Base-by-base conservation (phyloP, 140 eudicot species). In the Bidens hawaiensis region DNA sequence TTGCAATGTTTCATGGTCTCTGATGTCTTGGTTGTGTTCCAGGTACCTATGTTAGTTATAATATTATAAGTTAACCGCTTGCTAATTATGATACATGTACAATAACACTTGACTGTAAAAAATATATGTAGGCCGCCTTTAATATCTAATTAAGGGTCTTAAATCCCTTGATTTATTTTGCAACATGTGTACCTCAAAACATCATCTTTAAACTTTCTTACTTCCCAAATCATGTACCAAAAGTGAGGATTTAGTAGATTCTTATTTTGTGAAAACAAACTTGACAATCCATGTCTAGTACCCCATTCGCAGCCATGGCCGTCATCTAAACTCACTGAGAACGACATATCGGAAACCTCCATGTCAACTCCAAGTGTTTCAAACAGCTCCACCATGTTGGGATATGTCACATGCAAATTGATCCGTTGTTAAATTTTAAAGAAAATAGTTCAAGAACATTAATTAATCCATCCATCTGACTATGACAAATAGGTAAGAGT, bases 1-100 rank as follows among this genome's bases (percentile, higher is more conserved):
- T 6, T 91, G 95, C 62, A 93, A 75, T 49, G 99, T 93, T 76
- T 88, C 87, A 58, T 49, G 70, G 42, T 86, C 77, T 71, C 78
- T 83, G 52, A 77, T 75, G 67, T 88, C 96, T 46, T 75, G 84
- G 64, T 93, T 82, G 58, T 79, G 73, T 22, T 84, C 99, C 53
- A 93, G 82, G 64, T 91, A 91, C 72, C 96, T 87, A 74, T 62
- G 9, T 43, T 36, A n/a, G 42, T 6, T 34, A 34, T 34, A 34
- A 34, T 6, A 8, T n/a, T 34, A 34, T 8, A 34, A 8, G 42
- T 5, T 34, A n/a, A 34, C 42, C 2, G n/a, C 10, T 34, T 2
- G 42, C 42, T 6, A 34, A 34, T 5, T 34, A 7, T 34, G 14
- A 34, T 34, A 34, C n/a, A 34, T 34, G 42, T 34, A 14, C 2